Evolutionary conservation across 163 green algal species (phyloP), one percentile per base, ranked within the genome.

Genomic region (Volvox carteri): DNA sequence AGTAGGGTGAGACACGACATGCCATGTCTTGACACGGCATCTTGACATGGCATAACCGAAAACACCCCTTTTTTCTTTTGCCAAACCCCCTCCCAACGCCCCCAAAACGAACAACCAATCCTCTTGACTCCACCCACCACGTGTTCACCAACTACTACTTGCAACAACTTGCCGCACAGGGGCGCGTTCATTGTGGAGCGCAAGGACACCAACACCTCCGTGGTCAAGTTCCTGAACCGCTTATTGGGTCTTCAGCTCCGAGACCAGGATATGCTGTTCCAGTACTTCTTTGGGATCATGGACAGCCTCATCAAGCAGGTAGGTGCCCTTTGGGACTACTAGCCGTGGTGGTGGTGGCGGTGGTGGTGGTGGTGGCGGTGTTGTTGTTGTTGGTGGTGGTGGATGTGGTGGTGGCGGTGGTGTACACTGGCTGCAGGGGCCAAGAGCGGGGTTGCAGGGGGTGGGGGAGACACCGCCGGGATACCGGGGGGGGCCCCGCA

Each of bases 201-300:
- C 33, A 78, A 90, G 77, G 54, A 85, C 65, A 56, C 33, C 72
- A 80, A 58, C 74, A 56, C 74, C 44, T 52, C 50, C 33, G 67
- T 97, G 41, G 93, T 92, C 70, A 81, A 94, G 41, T 99, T 99
- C 94, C 92, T 99, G 8, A 99, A 99, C 92, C 94, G 97, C 58
- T 88, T 98, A 85, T 92, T 99, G 87, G 94, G 94, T 23, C 77
- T 98, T 81, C 88, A 90, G 11, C 78, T 97, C 5, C 72, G 70
- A 2, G 80, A 91, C 5, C 97, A 99, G 93, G 94, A 96, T 84
- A 86, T 96, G 73, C 86, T 99, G 44, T 99, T 99, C 86, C 90
- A 91, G 87, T 97, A 96, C 91, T 93, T 94, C 37, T 62, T 65
- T 16, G 62, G 58, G 12, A 91, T 93, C 42, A 74, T 90, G 39